Conservation (phyloP, 1,284 basidiomycete genomes). For the Cryptococcus jaspeensis region DNA sequence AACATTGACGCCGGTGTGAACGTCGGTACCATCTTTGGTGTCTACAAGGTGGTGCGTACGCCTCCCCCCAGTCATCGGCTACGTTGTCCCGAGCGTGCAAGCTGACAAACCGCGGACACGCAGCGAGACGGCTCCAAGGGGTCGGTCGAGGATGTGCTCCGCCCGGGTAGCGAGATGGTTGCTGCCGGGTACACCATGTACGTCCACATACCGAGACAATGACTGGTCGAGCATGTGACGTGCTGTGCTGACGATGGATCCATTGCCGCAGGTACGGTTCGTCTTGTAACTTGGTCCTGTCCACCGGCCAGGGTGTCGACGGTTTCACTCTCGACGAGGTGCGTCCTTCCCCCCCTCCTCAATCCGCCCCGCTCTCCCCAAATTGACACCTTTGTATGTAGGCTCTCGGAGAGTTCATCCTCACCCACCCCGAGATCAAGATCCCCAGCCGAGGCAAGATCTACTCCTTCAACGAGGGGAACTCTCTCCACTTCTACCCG, state of each 20-base stretch:
- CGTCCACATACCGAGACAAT: conserved; percentile 32
- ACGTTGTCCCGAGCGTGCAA: background rate
- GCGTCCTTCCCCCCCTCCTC: conserved; percentile 7
- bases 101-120: conserved; percentile 5
- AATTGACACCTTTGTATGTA: conserved; percentile 15
- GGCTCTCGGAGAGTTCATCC: conserved; percentile 94
- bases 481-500: conserved; percentile 88
- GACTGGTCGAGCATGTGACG: background rate
- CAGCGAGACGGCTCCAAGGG: conserved; percentile 75
- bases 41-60: conserved; percentile 76
- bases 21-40: conserved; percentile 98
- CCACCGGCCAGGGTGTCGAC: conserved; percentile 94
- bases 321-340: conserved; percentile 95
- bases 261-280: conserved; percentile 79
- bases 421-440: conserved; percentile 96
- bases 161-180: conserved; percentile 95
- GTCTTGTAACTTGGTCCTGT: conserved; percentile 93
- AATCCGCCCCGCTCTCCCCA: background rate
- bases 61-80: background rate
- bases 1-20: conserved; percentile 99
- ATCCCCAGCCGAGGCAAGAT: conserved; percentile 96
- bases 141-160: conserved; percentile 79
- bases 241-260: background rate
- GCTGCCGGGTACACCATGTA: conserved; percentile 96
- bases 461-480: conserved; percentile 99